phyloP scores from a whole-genome alignment of 805 yeast genomes.

The Lachancea waltii region DNA sequence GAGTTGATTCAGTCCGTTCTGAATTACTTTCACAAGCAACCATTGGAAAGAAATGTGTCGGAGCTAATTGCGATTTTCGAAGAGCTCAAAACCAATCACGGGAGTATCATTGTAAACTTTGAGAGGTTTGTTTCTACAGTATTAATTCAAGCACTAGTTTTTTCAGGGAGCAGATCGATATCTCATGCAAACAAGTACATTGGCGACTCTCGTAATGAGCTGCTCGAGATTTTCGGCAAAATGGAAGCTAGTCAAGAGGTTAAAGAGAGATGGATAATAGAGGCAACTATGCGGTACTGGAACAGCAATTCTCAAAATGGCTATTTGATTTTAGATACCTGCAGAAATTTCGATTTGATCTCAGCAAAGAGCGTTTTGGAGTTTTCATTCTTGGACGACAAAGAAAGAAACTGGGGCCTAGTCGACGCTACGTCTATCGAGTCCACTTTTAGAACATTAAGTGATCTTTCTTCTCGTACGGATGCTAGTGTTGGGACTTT shows the following conservation, averaged over 20 bases:
- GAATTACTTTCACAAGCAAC: conserved; percentile 33
- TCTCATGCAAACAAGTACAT: conserved; percentile 64
- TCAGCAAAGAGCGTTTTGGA: conserved; percentile 37
- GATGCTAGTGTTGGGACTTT: conserved; percentile 24
- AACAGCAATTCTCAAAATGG: conserved; percentile 59
- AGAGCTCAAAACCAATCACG: conserved; percentile 27
- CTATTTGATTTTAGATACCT: conserved; percentile 47
- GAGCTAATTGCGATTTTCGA: conserved; percentile 29
- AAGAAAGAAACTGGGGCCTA: conserved; percentile 33
- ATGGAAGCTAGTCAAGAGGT: conserved; percentile 26
- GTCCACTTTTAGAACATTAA: conserved; percentile 34
- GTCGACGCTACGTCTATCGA: conserved; percentile 44
- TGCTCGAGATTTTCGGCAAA: conserved; percentile 31
- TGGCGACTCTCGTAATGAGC: conserved; percentile 33
- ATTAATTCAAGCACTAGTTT: conserved; percentile 64
- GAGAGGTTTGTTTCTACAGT: conserved; percentile 49
- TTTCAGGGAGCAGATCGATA: conserved; percentile 82
- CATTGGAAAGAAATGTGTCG: conserved; percentile 25
- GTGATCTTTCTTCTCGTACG: conserved; percentile 19
- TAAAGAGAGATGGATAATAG: conserved; percentile 42
- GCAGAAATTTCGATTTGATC: conserved; percentile 42
- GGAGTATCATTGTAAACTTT: conserved; percentile 31
- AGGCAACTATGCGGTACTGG: conserved; percentile 60
- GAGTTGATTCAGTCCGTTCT: conserved; percentile 35
- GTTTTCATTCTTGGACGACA: conserved; percentile 36